phyloP scores from a whole-genome alignment of 805 yeast species.

The Priceomyces medius region DNA sequence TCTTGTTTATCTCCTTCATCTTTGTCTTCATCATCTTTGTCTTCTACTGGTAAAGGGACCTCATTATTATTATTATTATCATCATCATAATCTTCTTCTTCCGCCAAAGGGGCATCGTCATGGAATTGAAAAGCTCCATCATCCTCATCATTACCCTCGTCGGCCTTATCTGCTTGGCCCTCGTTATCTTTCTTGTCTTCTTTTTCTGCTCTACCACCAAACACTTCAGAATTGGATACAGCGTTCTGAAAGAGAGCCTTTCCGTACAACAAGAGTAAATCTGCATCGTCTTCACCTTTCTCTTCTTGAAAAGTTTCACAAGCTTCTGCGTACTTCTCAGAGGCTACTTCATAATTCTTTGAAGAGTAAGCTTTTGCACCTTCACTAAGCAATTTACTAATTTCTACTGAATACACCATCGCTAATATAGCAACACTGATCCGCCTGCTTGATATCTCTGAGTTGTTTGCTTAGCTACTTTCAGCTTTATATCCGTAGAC shows the following conservation, averaged over 20 bases:
- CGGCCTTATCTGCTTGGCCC: conserved; percentile 20
- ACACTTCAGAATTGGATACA: conserved; percentile 67
- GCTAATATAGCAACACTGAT: no score
- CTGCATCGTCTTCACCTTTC: conserved; percentile 65
- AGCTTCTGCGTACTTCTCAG: conserved; percentile 68
- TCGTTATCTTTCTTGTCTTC: conserved; percentile 20
- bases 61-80: conserved; percentile 18
- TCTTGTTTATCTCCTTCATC: conserved; percentile 11
- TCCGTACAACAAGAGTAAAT: conserved; percentile 73
- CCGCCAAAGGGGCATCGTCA: conserved; percentile 25
- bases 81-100: conserved; percentile 19
- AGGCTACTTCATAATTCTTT: conserved; percentile 67
- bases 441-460: no score
- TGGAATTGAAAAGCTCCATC: conserved; percentile 28
- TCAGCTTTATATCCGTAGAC: no score
- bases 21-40: conserved; percentile 13
- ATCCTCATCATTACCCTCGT: conserved; percentile 17
- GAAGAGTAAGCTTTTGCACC: conserved; percentile 67
- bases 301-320: conserved; percentile 55
- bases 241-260: conserved; percentile 77
- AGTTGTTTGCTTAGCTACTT: no score
- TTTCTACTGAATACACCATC: conserved; percentile 39
- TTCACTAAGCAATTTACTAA: conserved; percentile 50
- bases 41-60: conserved; percentile 41
- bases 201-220: conserved; percentile 48